Evolutionary conservation across 2,329 filamentous ascomycete species (phyloP), one percentile per base, ranked within the genome.

Genomic region (Pseudocercospora vitis): DNA sequence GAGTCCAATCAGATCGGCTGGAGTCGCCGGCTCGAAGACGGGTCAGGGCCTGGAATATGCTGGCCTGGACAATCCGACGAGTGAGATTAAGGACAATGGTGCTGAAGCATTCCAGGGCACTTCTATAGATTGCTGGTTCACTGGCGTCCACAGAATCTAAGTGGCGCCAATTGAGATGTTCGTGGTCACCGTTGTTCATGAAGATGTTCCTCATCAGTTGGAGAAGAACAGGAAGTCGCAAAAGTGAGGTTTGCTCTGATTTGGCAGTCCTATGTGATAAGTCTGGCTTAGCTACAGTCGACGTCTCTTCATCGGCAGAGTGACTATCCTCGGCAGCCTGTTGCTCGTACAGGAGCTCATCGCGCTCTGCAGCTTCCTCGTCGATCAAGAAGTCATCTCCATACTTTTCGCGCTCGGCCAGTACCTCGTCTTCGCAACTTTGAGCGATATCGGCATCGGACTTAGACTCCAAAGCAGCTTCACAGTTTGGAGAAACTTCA

Each of bases 71-170:
- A 1, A 96, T 72, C 9, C 88, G 80, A 54, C 81, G 82, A 0
- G 88, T 91, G 11, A 94, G 61, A 49, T 81, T 87, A 1, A 87
- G 68, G 0, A 81, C 76, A 1, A 96, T 70, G 7, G 81, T 81
- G 64, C 91, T 79, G 39, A 96, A 86, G 62, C 94, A 89, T 4
- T 82, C 78, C n/a, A 95, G 78, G 0, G 88, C 84, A 1, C 88
- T 91, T 5, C 84, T 81, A 61, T 87, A 84, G 18, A 96, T 81
- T 0, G 86, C 83, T 0, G 91, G 91, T 2, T 75, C 75, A 52
- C 81, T 78, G 3, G 64, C 64, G 48, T 69, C 68, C 23, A 49
- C 77, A 14, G 42, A 24, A 16, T 79, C 78, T 6, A 88, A 63
- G 32, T 75, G 76, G 28, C 74, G 75, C 89, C 88, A 95, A 66